Evolutionary conservation across 2,329 filamentous ascomycete species (phyloP), one percentile per base, ranked within the genome.

Genomic region (Ascochyta viciae-villosae): DNA sequence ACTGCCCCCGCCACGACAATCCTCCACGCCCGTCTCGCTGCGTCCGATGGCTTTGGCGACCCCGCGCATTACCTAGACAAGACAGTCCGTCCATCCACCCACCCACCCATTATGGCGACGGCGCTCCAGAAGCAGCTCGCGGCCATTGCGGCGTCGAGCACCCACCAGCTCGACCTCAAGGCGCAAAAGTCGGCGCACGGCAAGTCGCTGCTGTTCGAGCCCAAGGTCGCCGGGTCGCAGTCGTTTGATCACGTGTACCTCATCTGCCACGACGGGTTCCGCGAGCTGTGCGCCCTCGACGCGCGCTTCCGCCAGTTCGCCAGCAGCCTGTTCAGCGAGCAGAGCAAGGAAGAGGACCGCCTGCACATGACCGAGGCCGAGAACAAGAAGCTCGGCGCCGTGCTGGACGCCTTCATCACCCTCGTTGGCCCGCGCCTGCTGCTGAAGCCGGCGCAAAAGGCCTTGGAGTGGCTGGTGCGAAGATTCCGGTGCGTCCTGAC

Each of bases 201-300:
- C 63, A 94, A 97, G 77, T 99, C 95, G 49, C 81, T 99, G 59
- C 91, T 99, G 57, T 99, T 96, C 80, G 93, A 96, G 67, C 85
- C 90, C 57, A 87, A 88, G 72, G 83, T 94, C 66, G 95, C 95
- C 46, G 89, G 90, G 6, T 88, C 87, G 15, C 95, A 99, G 80
- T 95, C 89, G 70, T 96, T 94, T 76, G 91, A 96, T 72, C 90
- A 89, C 4, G 84, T 99, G 55, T 98, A 90, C 75, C 86, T 89
- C 53, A 86, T 96, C 74, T 98, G 94, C 73, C 82, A 87, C 64
- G 91, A 96, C 70, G 95, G 93, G 2, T 99, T 94, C 71, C 87
- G 92, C 61, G 95, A 99, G 71, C 82, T 99, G 55, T 98, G 95
- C 76, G 86, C 88, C 64, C 83, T 99, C 50, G 96, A 99, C 74